Evolutionary conservation across 805 yeast species (phyloP), one percentile per base, ranked within the genome.

Genomic region (Wickerhamiella parazyma): DNA sequence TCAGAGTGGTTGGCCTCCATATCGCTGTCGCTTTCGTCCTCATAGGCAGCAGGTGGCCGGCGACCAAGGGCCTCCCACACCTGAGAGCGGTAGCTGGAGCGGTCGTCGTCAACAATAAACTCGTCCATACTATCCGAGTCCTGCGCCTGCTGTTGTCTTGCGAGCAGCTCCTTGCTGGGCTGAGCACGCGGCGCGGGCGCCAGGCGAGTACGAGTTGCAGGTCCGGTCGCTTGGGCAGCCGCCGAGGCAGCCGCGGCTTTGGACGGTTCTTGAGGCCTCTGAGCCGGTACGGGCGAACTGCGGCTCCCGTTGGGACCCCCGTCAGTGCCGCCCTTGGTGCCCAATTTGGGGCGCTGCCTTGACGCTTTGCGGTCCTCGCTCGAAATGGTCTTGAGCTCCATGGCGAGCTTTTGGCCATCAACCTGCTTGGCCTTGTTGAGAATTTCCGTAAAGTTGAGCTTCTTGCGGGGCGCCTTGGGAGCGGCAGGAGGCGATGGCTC

Each of bases 1-100:
- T 89, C 96, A 21, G 78, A 78, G 21, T 95, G 96, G 1, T 91
- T 80, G 2, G 95, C 95, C 57, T 89, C 97, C 96, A 91, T 89
- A 54, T 83, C 77, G 38, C 53, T 64, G 33, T 64, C 71, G 19
- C 67, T 67, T 21, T 53, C 54, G 25, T 71, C 72, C 44, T 72
- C 75, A 21, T 65, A 57, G 48, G 66, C 69, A 35, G 67, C 61
- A 0, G 65, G 52, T 36, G 84, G 65, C 44, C 70, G 67, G 46
- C 69, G 69, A 3, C 76, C 78, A 60, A 87, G 81, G 61, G 89
- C 71, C 16, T 77, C 73, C 95, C 95, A 85, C 38, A 89, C 87
- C 59, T 86, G 95, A 49, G 81, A 86, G 36, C 89, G 65, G 52
- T 83, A 82, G 51, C 81, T 82, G 3, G 76, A 85, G 6, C 60